phyloP scores from a whole-genome alignment of 2,329 filamentous ascomycete species.

The Apiospora aurea region DNA sequence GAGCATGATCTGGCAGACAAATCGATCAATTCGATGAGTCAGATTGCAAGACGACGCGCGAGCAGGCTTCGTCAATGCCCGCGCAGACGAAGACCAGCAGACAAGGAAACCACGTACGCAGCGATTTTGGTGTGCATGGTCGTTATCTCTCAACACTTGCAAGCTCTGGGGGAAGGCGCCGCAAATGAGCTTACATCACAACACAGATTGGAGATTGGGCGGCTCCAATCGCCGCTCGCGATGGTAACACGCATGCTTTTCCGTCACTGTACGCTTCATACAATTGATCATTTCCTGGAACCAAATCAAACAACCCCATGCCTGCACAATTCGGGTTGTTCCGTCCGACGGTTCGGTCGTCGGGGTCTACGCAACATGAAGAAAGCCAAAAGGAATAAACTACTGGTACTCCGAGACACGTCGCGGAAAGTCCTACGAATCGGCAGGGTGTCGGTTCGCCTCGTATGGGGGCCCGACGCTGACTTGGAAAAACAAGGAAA shows the following conservation, averaged over 20 bases:
- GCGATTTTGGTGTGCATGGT: neutral
- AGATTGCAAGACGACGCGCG: neutral
- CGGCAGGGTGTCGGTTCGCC: neutral
- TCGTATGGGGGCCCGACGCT: neutral
- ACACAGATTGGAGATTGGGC: neutral
- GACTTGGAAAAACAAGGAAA: neutral
- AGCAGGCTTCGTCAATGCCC: neutral
- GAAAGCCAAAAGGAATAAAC: slow-evolving; percentile 2
- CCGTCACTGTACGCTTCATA: neutral
- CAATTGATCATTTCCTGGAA: neutral
- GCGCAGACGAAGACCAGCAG: neutral
- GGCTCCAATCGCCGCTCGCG: neutral
- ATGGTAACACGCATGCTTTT: neutral
- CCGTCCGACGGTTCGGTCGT: neutral
- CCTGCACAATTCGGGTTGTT: neutral
- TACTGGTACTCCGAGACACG: slow-evolving; percentile 1
- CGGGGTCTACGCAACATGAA: neutral
- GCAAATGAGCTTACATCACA: neutral
- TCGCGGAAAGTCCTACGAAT: neutral
- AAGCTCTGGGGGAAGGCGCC: neutral
- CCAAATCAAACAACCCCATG: neutral
- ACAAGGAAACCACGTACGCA: neutral
- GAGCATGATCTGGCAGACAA: neutral
- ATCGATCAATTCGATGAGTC: neutral
- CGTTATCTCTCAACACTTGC: neutral